Evolutionary conservation across 2,329 filamentous ascomycete species (phyloP).

Genomic region (Ascochyta pisi): DNA sequence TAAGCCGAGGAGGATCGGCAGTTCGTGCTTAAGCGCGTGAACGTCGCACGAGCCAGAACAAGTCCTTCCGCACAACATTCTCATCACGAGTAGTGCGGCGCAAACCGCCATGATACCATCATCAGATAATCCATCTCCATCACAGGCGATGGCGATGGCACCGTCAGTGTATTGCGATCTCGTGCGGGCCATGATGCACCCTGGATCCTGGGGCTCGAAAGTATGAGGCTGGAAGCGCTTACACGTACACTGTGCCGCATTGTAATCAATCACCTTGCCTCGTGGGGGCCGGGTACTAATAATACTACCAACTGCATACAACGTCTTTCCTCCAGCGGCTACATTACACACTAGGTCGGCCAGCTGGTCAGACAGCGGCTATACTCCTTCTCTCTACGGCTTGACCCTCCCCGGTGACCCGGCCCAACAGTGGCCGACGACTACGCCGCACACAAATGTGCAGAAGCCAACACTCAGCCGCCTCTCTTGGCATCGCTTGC

Average conservation of each 20-base stretch:
- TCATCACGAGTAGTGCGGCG: neutral
- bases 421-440: slow-evolving; percentile 30
- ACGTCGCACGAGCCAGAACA: slow-evolving; percentile 18
- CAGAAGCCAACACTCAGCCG: slow-evolving; percentile 35
- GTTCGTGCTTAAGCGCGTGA: slow-evolving; percentile 24
- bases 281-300: slow-evolving; percentile 36
- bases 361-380: slow-evolving; percentile 38
- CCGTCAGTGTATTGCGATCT: neutral
- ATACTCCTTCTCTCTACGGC: slow-evolving; percentile 35
- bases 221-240: slow-evolving; percentile 33
- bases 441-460: slow-evolving; percentile 29
- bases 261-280: slow-evolving; percentile 28
- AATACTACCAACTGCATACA: slow-evolving; percentile 32
- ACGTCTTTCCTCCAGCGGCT: slow-evolving; percentile 33
- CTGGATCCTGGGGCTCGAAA: slow-evolving; percentile 8
- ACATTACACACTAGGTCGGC: slow-evolving; percentile 25
- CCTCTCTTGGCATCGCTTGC: slow-evolving; percentile 29
- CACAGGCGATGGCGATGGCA: neutral
- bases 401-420: slow-evolving; percentile 26
- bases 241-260: slow-evolving; percentile 37
- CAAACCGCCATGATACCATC: neutral
- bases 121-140: neutral
- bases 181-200: neutral
- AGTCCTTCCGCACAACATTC: neutral
- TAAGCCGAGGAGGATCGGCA: slow-evolving; percentile 18